These are phyloP conservation scores for Fistulifera pelliculosa DNA, from an alignment of 108 stramenopile species.

Conservation along the genomic window DNA sequence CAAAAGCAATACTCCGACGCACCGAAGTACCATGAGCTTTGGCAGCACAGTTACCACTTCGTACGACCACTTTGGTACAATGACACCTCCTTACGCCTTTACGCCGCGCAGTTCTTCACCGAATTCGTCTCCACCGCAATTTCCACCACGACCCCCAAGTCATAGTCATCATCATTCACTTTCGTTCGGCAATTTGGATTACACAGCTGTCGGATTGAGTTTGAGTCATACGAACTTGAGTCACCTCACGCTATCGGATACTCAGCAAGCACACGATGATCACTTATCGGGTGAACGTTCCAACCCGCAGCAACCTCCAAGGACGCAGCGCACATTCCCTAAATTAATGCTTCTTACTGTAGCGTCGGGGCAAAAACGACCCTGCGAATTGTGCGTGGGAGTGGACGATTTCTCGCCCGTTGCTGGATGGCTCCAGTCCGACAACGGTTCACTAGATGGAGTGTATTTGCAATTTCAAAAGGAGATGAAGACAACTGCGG, in stretches of 20 bases:
- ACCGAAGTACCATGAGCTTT: too few relatives aligned
- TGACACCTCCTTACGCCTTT: slow-evolving; percentile 2
- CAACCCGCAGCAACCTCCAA: neutral
- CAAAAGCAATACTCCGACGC: too few relatives aligned
- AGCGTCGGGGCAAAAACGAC: slow-evolving; percentile 25
- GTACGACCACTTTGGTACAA: slow-evolving; percentile 25
- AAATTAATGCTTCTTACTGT: slow-evolving; percentile 60
- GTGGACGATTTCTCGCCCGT: slow-evolving; percentile 43
- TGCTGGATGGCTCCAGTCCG: slow-evolving; percentile 39
- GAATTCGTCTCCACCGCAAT: slow-evolving; percentile 2
- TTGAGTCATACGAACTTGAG: slow-evolving; percentile 15
- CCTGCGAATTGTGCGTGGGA: slow-evolving; percentile 34
- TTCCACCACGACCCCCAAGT: neutral
- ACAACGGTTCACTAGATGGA: slow-evolving; percentile 47
- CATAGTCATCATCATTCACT: too few relatives aligned
- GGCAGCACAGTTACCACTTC: slow-evolving; percentile 2
- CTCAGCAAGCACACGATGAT: neutral
- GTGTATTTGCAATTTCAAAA: slow-evolving; percentile 65
- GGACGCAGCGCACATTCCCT: slow-evolving; percentile 8
- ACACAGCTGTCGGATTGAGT: slow-evolving; percentile 12
- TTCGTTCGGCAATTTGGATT: neutral
- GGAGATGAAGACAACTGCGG: slow-evolving; percentile 46
- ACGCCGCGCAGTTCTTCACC: neutral
- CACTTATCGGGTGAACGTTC: neutral
- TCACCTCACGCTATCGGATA: neutral